phyloP scores from a whole-genome alignment of 257 asterid genomes.

The Ballota nigra region DNA sequence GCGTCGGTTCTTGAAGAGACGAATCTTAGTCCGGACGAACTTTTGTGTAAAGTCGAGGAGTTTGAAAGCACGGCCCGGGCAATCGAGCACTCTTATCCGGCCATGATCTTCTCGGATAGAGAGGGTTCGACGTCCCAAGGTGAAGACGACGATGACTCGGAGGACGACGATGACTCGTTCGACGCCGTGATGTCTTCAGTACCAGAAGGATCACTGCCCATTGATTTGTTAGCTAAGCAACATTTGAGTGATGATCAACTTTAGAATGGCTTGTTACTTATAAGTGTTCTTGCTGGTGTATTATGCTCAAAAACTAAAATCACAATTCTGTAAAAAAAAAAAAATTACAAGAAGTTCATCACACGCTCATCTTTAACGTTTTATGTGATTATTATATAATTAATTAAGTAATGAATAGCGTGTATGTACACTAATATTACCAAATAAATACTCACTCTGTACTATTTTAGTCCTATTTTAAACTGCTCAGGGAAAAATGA shows the following conservation, averaged over 20 bases:
- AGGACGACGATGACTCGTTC: conserved; percentile 38
- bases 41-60: conserved; percentile 71
- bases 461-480: too few relatives aligned
- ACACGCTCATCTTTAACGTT: too few relatives aligned
- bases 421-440: too few relatives aligned
- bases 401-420: too few relatives aligned
- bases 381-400: too few relatives aligned
- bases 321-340: too few relatives aligned
- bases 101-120: conserved; percentile 36
- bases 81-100: conserved; percentile 72
- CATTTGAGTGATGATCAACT: conserved; percentile 29
- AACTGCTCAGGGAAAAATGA: too few relatives aligned
- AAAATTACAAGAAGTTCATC: background rate
- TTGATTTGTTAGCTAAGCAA: conserved; percentile 53
- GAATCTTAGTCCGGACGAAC: conserved; percentile 68
- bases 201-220: conserved; percentile 76
- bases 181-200: conserved; percentile 41
- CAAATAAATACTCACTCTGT: too few relatives aligned
- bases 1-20: conserved; percentile 61
- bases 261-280: background rate
- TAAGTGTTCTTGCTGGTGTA: background rate
- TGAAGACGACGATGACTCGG: conserved; percentile 26
- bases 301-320: background rate
- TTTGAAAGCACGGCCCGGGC: conserved; percentile 65
- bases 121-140: conserved; percentile 14